Conservation (phyloP, 2,329 filamentous ascomycete species). For the Apiospora kogelbergensis region DNA sequence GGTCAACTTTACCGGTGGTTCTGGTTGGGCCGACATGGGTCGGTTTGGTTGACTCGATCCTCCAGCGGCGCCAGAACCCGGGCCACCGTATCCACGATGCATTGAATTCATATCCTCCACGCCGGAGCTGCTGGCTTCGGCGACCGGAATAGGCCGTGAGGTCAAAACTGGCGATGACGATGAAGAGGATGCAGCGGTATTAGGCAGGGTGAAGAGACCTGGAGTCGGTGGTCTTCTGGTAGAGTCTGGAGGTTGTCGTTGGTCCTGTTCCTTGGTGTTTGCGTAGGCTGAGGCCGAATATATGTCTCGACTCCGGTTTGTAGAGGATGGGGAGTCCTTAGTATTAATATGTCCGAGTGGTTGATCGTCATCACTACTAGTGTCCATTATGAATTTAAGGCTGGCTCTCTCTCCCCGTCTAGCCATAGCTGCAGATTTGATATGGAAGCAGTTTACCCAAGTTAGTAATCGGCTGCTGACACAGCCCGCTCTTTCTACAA, state of each 20-base stretch:
- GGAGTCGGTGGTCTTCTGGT: slow-evolving; percentile 26
- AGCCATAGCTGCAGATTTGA: slow-evolving; percentile 40
- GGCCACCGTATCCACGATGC: slow-evolving; percentile 39
- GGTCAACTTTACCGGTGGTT: slow-evolving; percentile 50
- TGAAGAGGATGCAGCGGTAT: slow-evolving; percentile 26
- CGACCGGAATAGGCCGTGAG: slow-evolving; percentile 27
- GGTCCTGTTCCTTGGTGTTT: slow-evolving; percentile 35
- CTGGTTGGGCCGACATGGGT: slow-evolving; percentile 38
- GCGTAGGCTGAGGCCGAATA: slow-evolving; percentile 42
- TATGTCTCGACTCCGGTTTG: slow-evolving; percentile 34
- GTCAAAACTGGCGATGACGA: slow-evolving; percentile 26
- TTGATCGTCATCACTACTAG: slow-evolving; percentile 48
- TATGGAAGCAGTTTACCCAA: slow-evolving; percentile 35
- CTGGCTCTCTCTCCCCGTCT: slow-evolving; percentile 38
- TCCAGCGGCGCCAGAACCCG: slow-evolving; percentile 35
- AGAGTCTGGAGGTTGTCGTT: slow-evolving; percentile 32
- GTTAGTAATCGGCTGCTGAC: slow-evolving; percentile 27
- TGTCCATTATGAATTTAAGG: slow-evolving; percentile 58
- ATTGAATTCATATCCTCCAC: slow-evolving; percentile 39
- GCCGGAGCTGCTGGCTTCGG: slow-evolving; percentile 44
- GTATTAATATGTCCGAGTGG: slow-evolving; percentile 43
- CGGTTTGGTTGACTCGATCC: slow-evolving; percentile 37
- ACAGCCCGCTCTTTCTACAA: slow-evolving; percentile 30
- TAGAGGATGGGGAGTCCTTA: slow-evolving; percentile 41
- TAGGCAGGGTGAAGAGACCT: slow-evolving; percentile 21